Percentiles rank a stretch among this genome's conserved stretches.
phyloP scores from a whole-genome alignment of 2,329 filamentous ascomycete genomes.

The Fusarium longipes region DNA sequence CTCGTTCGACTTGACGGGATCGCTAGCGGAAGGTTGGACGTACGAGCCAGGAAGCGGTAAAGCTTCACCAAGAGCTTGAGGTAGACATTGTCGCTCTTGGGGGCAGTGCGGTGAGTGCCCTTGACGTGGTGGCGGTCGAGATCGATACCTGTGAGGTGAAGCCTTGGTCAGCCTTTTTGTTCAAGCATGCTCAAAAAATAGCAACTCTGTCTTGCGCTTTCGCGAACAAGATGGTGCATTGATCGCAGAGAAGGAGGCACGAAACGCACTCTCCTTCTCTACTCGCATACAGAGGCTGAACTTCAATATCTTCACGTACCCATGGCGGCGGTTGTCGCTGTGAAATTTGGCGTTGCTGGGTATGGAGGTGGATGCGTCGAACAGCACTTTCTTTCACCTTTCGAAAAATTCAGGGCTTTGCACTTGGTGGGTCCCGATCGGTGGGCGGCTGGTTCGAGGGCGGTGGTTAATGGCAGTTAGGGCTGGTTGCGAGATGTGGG shows the following conservation, averaged over 20 bases:
- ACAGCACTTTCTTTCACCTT: constrained; percentile 41
- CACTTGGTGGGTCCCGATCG: constrained; percentile 24
- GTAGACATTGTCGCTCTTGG: constrained; percentile 99
- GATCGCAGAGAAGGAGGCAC: constrained; percentile 42
- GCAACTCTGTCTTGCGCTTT: constrained; percentile 48
- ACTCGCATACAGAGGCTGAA: constrained; percentile 64
- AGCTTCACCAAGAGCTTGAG: constrained; percentile 98
- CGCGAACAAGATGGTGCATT: constrained; percentile 47
- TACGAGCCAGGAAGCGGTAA: constrained; percentile 96
- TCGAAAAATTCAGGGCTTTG: constrained; percentile 48
- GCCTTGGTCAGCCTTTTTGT: constrained; percentile 70
- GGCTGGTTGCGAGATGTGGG: constrained; percentile 14
- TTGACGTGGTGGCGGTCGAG: constrained; percentile 76
- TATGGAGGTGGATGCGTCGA: constrained; percentile 44
- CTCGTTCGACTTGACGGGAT: neutral
- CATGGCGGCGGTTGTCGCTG: constrained; percentile 65
- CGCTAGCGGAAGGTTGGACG: constrained; percentile 57
- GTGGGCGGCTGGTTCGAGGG: neutral
- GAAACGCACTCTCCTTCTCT: constrained; percentile 48
- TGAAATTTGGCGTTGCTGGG: constrained; percentile 55
- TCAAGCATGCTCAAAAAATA: constrained; percentile 70
- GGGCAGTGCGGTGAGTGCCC: constrained; percentile 86
- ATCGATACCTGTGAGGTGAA: constrained; percentile 73
- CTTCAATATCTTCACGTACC: constrained; percentile 64
- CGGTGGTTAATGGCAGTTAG: constrained; percentile 16